phyloP scores from a whole-genome alignment of 2,329 filamentous ascomycete species.

The Aspergillus spinulosporus region DNA sequence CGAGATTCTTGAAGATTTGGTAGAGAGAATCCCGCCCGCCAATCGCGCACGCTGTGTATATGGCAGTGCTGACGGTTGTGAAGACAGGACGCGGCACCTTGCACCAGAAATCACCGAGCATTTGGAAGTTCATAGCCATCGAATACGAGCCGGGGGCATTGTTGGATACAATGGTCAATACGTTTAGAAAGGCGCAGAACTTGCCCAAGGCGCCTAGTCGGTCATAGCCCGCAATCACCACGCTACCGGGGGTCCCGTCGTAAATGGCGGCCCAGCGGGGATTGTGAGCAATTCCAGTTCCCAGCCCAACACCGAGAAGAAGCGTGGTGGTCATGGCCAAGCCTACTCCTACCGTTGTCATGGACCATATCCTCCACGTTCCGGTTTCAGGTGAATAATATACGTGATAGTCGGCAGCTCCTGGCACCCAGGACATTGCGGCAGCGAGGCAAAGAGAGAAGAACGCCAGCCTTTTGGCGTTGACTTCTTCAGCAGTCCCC shows the following conservation, averaged over 20 bases:
- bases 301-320: slow-evolving; percentile 46
- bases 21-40: slow-evolving; percentile 47
- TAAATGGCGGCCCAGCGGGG: slow-evolving; percentile 22
- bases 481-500: slow-evolving; percentile 29
- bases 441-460: slow-evolving; percentile 41
- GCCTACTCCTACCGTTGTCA: slow-evolving; percentile 40
- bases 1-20: slow-evolving; percentile 47
- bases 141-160: slow-evolving; percentile 49
- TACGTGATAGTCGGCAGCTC: slow-evolving; percentile 47
- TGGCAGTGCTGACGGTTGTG: slow-evolving; percentile 42
- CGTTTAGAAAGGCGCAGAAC: slow-evolving; percentile 46
- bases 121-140: slow-evolving; percentile 47
- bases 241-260: slow-evolving; percentile 35
- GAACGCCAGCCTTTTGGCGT: slow-evolving; percentile 40
- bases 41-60: slow-evolving; percentile 47
- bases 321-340: slow-evolving; percentile 37
- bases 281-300: slow-evolving; percentile 40
- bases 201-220: slow-evolving; percentile 45
- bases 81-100: slow-evolving; percentile 46
- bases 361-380: slow-evolving; percentile 39
- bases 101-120: slow-evolving; percentile 41
- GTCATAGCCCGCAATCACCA: slow-evolving; percentile 42
- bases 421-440: slow-evolving; percentile 37
- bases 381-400: slow-evolving; percentile 44
- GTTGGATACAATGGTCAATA: slow-evolving; percentile 46